A percentile compares a stretch with the other conserved stretches of the same genome.
Evolutionary conservation across 2,329 filamentous ascomycete species (phyloP).

Genomic region (Talaromyces sp.): DNA sequence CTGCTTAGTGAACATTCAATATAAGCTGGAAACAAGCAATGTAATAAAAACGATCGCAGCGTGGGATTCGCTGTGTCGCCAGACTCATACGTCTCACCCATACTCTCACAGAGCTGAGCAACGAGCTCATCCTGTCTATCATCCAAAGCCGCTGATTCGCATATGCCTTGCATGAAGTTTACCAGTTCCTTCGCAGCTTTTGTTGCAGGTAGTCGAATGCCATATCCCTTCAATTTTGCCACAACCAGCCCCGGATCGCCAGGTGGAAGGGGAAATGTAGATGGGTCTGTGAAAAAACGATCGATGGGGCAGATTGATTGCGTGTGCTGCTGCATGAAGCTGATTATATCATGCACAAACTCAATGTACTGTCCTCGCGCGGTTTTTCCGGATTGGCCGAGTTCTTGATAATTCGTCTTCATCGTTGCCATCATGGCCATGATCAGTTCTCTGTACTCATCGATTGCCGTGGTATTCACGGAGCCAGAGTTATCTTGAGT

Average conservation of each 20-base stretch:
- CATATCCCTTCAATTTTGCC: slow-evolving; percentile 58
- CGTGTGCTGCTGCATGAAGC: slow-evolving; percentile 59
- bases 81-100: slow-evolving; percentile 44
- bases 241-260: slow-evolving; percentile 62
- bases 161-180: slow-evolving; percentile 58
- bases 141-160: slow-evolving; percentile 57
- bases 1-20: slow-evolving; percentile 48
- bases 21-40: slow-evolving; percentile 57
- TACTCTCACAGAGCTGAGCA: slow-evolving; percentile 52
- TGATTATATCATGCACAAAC: slow-evolving; percentile 60
- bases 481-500: slow-evolving; percentile 29
- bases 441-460: slow-evolving; percentile 52
- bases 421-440: slow-evolving; percentile 58
- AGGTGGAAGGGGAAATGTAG: slow-evolving; percentile 58
- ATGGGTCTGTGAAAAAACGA: slow-evolving; percentile 59
- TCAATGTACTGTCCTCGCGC: slow-evolving; percentile 55
- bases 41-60: slow-evolving; percentile 52
- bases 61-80: slow-evolving; percentile 41
- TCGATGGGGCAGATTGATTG: slow-evolving; percentile 55
- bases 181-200: slow-evolving; percentile 54
- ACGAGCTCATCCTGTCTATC: slow-evolving; percentile 56
- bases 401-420: slow-evolving; percentile 59
- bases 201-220: slow-evolving; percentile 49
- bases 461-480: slow-evolving; percentile 35
- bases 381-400: slow-evolving; percentile 36